phyloP scores from a whole-genome alignment of 1,284 basidiomycete genomes.

The Austroboletus niveus region DNA sequence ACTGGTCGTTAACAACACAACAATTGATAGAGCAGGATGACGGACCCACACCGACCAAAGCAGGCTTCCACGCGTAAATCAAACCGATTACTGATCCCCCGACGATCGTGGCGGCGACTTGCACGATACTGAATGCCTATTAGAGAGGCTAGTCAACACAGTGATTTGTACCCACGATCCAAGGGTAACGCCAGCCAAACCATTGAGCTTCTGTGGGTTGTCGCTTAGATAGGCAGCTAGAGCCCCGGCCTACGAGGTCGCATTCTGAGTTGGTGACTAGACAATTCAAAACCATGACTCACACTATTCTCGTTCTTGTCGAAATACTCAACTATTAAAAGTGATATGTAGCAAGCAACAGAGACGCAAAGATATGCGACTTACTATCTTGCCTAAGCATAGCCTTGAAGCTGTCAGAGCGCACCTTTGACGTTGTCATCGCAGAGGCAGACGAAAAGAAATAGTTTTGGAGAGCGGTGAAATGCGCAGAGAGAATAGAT shows the following conservation, averaged over 20 bases:
- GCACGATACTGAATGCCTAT: conserved; percentile 61
- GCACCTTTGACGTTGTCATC: conserved; percentile 63
- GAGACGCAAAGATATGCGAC: conserved; percentile 51
- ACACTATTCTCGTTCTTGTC: conserved; percentile 81
- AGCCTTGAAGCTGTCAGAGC: conserved; percentile 69
- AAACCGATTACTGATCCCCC: conserved; percentile 78
- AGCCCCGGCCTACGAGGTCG: conserved; percentile 67
- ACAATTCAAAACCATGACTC: conserved; percentile 24
- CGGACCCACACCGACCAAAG: conserved; percentile 70
- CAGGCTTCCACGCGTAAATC: conserved; percentile 77
- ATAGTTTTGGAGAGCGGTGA: conserved; percentile 67
- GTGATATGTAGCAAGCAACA: conserved; percentile 28
- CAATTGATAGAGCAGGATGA: conserved; percentile 4
- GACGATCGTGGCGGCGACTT: conserved; percentile 74
- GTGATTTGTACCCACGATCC: conserved; percentile 58
- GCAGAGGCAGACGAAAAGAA: conserved; percentile 69
- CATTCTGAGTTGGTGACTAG: not conserved
- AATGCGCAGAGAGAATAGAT: conserved; percentile 63
- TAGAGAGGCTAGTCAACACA: not conserved
- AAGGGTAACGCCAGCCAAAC: conserved; percentile 87
- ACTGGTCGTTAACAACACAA: conserved; percentile 16
- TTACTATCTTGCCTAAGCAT: conserved; percentile 82
- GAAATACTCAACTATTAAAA: conserved; percentile 72
- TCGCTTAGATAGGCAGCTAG: conserved; percentile 83
- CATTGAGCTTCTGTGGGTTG: conserved; percentile 90